Evolutionary conservation across 2,329 filamentous ascomycete genomes (phyloP), one percentile per base, ranked within the genome.

Genomic region (Fusarium anthophilum): DNA sequence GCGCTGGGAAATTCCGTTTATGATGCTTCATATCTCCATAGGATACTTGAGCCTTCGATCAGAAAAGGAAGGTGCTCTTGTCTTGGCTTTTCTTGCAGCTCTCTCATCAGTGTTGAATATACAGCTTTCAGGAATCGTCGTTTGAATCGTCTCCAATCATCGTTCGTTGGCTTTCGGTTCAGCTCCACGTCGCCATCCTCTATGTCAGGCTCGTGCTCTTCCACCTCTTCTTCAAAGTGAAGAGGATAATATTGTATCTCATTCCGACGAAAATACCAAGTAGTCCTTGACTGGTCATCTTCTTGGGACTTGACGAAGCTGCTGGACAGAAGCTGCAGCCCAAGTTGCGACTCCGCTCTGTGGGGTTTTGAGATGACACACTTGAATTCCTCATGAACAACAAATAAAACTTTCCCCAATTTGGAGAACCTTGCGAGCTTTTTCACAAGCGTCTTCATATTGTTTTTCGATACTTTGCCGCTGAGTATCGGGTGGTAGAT

Each of bases 401-500:
- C 56, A 24, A 73, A 76, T 24, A 77, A 26, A 13, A 73, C 44
- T 54, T 59, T 77, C 43, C 66, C 35, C 13, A 66, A 47, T 26
- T 66, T 64, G 11, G 68, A 63, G n/a, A 71, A 74, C 14, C 43
- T 66, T 12, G 59, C 58, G 30, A 78, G 53, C 41, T 76, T 76
- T 28, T 37, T 65, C 13, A 76, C 47, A 20, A 77, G 66, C 58
- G 60, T 77, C 38, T 63, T 73, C 45, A 64, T 69, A 24, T 70
- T 77, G 55, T 75, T 78, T 60, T 64, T 73, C 9, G 73, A 75
- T 38, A 71, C 58, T 48, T 69, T 77, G 12, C 74, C 66, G 12
- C 61, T 74, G 17, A 70, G 66, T 15, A 72, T 63, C 9, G 76
- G 74, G 20, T 74, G 65, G 18, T 69, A 68, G 30, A 77, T 78